These are phyloP conservation scores for Barnettozyma populi DNA, from an alignment of 805 yeast genomes.

Conservation along the genomic window DNA sequence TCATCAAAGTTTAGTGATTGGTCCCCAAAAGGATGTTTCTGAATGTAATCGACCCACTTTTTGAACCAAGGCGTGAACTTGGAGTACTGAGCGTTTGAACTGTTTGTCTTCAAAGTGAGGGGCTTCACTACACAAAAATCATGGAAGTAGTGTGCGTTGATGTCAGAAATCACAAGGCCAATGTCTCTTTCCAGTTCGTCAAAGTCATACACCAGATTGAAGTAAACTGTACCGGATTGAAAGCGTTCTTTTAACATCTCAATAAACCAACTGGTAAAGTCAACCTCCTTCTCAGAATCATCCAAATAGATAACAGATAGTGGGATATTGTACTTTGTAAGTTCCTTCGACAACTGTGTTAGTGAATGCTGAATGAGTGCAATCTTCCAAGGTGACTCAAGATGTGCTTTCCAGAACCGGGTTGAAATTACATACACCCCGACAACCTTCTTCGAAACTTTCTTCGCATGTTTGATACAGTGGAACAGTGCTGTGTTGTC, in stretches of 20 bases:
- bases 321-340: constrained; percentile 34
- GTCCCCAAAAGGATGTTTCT: constrained; percentile 12
- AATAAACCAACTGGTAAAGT: constrained; percentile 23
- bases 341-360: constrained; percentile 25
- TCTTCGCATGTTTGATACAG: constrained; percentile 30
- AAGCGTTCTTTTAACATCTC: constrained; percentile 11
- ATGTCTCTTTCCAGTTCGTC: constrained; percentile 33
- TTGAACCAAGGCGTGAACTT: constrained; percentile 46
- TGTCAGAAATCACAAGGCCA: constrained; percentile 13
- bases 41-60: constrained; percentile 34
- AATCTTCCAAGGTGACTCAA: constrained; percentile 38
- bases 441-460: constrained; percentile 30
- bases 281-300: constrained; percentile 7
- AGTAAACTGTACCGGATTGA: constrained; percentile 18
- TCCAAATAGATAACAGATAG: constrained; percentile 24
- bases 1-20: background rate
- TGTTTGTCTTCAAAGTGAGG: constrained; percentile 30
- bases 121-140: constrained; percentile 41
- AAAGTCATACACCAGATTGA: constrained; percentile 31
- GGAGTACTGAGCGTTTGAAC: constrained; percentile 39
- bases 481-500: constrained; percentile 39
- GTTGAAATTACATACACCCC: constrained; percentile 38
- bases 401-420: constrained; percentile 37
- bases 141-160: constrained; percentile 27
- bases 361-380: constrained; percentile 34